Evolutionary conservation across 169 alveolate species (phyloP).

Genomic region (Neospora caninum): DNA sequence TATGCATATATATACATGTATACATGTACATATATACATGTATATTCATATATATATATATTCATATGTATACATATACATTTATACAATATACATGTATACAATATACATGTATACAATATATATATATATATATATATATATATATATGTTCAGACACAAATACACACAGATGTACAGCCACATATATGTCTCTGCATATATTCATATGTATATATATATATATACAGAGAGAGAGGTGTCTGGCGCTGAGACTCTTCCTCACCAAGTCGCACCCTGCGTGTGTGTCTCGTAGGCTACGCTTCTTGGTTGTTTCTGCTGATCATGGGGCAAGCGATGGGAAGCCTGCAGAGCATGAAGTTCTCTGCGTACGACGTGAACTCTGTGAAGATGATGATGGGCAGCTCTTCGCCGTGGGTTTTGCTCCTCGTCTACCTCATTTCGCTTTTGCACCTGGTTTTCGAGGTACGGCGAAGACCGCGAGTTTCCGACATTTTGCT

Average conservation of each 20-base stretch:
- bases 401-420: conserved; percentile 20
- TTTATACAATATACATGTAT: not conserved
- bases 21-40: not conserved
- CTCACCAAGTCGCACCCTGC: no score
- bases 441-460: conserved; percentile 16
- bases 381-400: conserved; percentile 24
- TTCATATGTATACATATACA: not conserved
- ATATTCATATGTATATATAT: no score
- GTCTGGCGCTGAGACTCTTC: no score
- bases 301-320: conserved; percentile 19
- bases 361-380: conserved; percentile 23
- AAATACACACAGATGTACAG: not conserved
- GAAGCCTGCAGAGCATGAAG: conserved; percentile 10
- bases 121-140: not conserved
- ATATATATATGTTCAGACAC: not conserved
- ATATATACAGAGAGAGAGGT: not conserved
- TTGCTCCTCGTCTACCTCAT: conserved; percentile 34
- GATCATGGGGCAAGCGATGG: conserved; percentile 24
- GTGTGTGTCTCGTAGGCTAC: not conserved
- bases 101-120: not conserved
- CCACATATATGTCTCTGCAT: not conserved
- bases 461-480: conserved; percentile 29
- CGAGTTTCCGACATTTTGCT: no score
- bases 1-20: not conserved
- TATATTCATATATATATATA: not conserved